Conservation (phyloP, 192 early-diverging fungal species). For the Dispira parvispora region DNA sequence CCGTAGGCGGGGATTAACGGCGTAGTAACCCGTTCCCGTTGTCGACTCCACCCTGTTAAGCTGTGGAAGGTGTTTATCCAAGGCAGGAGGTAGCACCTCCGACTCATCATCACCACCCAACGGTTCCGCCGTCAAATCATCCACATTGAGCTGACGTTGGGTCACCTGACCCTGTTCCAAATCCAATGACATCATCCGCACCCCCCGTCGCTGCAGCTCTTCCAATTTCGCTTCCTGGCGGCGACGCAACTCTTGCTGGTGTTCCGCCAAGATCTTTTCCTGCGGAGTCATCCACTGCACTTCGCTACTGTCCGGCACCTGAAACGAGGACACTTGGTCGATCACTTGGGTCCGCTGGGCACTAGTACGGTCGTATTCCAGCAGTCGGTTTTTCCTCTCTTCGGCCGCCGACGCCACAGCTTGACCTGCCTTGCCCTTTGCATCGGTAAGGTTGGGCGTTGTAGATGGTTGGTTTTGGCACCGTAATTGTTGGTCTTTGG, state of each 20-base stretch:
- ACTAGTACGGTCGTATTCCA: constrained; percentile 27
- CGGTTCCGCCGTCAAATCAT: not conserved
- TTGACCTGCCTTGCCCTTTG: not conserved
- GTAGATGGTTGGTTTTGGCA: not conserved
- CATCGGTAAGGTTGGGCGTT: not conserved
- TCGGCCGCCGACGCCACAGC: constrained; percentile 17
- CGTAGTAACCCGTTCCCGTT: not conserved
- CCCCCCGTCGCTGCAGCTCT: constrained; percentile 17
- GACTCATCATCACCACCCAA: too few species aligned
- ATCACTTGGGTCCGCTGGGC: constrained; percentile 29
- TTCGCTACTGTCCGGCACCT: constrained; percentile 14
- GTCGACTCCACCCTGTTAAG: not conserved
- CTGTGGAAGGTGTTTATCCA: not conserved
- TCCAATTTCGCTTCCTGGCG: constrained; percentile 16
- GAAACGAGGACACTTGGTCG: constrained; percentile 24
- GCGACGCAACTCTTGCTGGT: not conserved
- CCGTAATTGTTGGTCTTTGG: not conserved
- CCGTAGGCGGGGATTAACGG: not conserved
- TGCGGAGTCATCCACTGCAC: constrained; percentile 26
- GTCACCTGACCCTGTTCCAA: constrained; percentile 8
- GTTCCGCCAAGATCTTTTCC: constrained; percentile 18
- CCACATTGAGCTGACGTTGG: not conserved
- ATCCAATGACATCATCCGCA: constrained; percentile 23
- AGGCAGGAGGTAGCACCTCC: not conserved
- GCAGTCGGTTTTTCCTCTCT: constrained; percentile 22